These are phyloP conservation scores for Medakamo hakoo DNA, from an alignment of 139 green algal species.

Conservation along the genomic window DNA sequence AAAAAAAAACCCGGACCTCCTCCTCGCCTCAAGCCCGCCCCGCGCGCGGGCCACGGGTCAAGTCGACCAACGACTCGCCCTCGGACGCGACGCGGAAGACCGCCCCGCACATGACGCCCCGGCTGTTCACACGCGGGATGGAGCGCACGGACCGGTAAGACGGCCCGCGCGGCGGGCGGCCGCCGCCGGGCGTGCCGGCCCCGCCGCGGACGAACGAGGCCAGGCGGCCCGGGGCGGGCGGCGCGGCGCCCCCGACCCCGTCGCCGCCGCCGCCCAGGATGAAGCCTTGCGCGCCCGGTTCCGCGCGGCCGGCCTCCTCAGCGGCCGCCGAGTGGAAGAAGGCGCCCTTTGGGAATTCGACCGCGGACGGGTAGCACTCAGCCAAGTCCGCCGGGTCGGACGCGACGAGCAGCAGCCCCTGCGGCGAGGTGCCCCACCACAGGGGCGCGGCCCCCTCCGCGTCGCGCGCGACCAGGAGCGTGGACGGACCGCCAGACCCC, in stretches of 20 bases:
- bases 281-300: neutral
- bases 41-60: too few relatives aligned
- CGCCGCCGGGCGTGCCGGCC: neutral
- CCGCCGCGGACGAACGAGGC: neutral
- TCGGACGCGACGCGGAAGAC: neutral
- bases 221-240: neutral
- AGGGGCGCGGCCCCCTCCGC: neutral
- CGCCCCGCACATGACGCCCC: neutral
- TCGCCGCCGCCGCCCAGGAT: neutral
- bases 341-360: too few relatives aligned
- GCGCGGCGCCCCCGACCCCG: too few relatives aligned
- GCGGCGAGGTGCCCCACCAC: neutral
- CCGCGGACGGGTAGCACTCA: too few relatives aligned
- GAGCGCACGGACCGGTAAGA: neutral
- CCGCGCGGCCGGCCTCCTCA: too few relatives aligned
- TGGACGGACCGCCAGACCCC: too few relatives aligned
- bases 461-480: neutral
- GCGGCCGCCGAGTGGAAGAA: too few relatives aligned
- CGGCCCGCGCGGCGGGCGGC: too few relatives aligned
- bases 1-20: neutral
- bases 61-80: neutral
- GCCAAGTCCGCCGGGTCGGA: neutral
- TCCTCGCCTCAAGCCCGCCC: neutral
- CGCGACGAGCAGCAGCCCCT: neutral
- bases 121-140: neutral